phyloP scores from a whole-genome alignment of 345 rosid genomes.

The Arabis hirsuta region DNA sequence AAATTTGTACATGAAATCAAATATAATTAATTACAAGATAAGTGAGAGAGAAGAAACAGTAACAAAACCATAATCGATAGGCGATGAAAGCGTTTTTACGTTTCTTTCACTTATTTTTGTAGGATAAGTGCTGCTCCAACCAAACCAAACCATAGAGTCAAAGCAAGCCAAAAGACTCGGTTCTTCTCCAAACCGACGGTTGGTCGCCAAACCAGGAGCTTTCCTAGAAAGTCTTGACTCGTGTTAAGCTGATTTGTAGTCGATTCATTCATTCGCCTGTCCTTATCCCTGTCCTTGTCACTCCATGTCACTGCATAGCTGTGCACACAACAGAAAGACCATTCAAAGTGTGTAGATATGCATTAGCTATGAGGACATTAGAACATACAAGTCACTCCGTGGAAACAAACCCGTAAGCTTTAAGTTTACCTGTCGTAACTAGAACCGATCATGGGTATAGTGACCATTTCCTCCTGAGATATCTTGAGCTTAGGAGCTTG shows the following conservation, averaged over 20 bases:
- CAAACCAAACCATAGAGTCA: slow-evolving; percentile 82
- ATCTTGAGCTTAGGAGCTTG: slow-evolving; percentile 98
- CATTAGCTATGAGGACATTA: background rate
- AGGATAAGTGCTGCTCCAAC: slow-evolving; percentile 84
- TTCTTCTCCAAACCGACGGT: slow-evolving; percentile 69
- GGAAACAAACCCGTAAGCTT: background rate
- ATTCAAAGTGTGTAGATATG: background rate
- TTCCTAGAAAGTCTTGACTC: slow-evolving; percentile 67
- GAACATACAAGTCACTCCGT: background rate
- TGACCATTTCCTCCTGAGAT: slow-evolving; percentile 90
- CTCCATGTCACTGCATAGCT: slow-evolving; percentile 94
- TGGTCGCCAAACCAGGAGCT: slow-evolving; percentile 83
- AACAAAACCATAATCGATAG: slow-evolving; percentile 14
- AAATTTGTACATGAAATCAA: slow-evolving; percentile 33
- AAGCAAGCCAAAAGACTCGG: slow-evolving; percentile 70
- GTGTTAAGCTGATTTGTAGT: slow-evolving; percentile 74
- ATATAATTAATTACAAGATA: slow-evolving; percentile 36
- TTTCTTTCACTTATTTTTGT: slow-evolving; percentile 53
- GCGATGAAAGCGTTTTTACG: background rate
- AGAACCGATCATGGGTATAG: slow-evolving; percentile 77
- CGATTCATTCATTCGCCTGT: slow-evolving; percentile 51
- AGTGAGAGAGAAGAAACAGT: slow-evolving; percentile 14
- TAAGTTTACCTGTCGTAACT: slow-evolving; percentile 69
- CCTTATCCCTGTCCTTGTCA: slow-evolving; percentile 71
- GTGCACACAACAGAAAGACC: slow-evolving; percentile 36